phyloP scores from a whole-genome alignment of 352 stramenopile species.

The Pythium grandisporangium region DNA sequence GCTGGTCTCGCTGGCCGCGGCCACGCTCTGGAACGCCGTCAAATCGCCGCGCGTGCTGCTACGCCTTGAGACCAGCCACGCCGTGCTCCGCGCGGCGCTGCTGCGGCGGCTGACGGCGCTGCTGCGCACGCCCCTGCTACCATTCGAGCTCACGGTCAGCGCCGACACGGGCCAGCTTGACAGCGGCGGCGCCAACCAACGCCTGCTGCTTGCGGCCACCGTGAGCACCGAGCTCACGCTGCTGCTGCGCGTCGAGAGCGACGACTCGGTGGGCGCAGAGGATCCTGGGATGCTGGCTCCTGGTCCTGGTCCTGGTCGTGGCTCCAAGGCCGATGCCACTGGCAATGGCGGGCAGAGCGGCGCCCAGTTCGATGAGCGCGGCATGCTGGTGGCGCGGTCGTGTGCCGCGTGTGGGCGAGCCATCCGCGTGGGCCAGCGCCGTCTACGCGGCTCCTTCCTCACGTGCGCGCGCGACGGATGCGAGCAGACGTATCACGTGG shows the following conservation, averaged over 20 bases:
- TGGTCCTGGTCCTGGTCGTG: too few species aligned
- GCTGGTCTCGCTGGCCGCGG: constrained; percentile 34
- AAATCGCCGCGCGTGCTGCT: constrained; percentile 54
- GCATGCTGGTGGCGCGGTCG: constrained; percentile 30
- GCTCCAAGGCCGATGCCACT: neutral
- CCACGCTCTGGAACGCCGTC: constrained; percentile 56
- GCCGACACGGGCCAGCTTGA: constrained; percentile 35
- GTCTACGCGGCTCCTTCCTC: constrained; percentile 16
- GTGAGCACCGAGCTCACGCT: constrained; percentile 32
- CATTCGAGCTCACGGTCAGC: constrained; percentile 28
- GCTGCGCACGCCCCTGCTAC: constrained; percentile 34
- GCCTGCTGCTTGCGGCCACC: constrained; percentile 37
- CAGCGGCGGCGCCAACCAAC: constrained; percentile 47
- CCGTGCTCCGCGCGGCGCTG: constrained; percentile 47
- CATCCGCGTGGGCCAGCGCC: constrained; percentile 25
- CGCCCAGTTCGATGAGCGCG: constrained; percentile 46
- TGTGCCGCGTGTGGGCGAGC: constrained; percentile 42
- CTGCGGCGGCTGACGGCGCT: constrained; percentile 37
- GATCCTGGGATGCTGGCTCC: too few species aligned
- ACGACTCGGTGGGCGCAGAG: constrained; percentile 24
- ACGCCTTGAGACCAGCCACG: constrained; percentile 72
- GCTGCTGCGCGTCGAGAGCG: constrained; percentile 53
- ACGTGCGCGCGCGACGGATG: constrained; percentile 39
- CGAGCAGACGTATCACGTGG: constrained; percentile 45
- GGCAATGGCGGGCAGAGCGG: constrained; percentile 19